Base-by-base conservation (phyloP, 371 early-diverging fungal genomes). In the Mortierella sp. region DNA sequence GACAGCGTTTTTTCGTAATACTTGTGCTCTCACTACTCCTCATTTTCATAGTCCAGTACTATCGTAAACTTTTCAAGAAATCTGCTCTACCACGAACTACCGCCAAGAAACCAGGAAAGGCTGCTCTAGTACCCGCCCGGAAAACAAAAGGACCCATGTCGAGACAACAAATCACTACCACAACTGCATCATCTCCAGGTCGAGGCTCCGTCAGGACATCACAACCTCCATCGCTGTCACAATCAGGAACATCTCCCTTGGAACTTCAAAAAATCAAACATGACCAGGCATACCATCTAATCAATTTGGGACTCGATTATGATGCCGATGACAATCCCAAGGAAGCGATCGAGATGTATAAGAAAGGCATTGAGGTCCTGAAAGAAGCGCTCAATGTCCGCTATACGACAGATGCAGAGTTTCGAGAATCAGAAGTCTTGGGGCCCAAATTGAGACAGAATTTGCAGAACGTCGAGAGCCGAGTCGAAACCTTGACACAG, bases 391-490 rank as follows among this genome's bases (percentile, higher is more conserved):
- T 83, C 54, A 72, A 68, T 24, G 70, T 83, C 39, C 83, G 78
- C 12, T 83, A 71, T 51, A 40, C 47, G 5, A 77, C 77, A 1
- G 78, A 77, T 11, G 68, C 40, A 40, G 78, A 77, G 49, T 57
- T 64, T 49, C 71, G 65, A 24, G 72, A 75, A 39, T 87, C 88
- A 6, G 87, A 86, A 30, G 51, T 71, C 0, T 54, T 86, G 26
- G 86, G 86, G 14, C 76, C 75, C 32, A 89, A 88, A 72, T 77
- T 90, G 77, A 51, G 84, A 6, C 61, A 64, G 45, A 89, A 86
- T 59, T 60, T 88, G 28, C 75, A 68, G 32, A 75, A 73, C 24
- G 76, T 86, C 16, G 84, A 87, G 67, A 69, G 67, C 14, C 68
- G 88, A 11, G 68, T 89, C 16, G 52, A 72, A 39, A 74, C 66